These are phyloP conservation scores for Sungouiozyma ichnusensis DNA, from an alignment of 805 yeast species.

Conservation along the genomic window DNA sequence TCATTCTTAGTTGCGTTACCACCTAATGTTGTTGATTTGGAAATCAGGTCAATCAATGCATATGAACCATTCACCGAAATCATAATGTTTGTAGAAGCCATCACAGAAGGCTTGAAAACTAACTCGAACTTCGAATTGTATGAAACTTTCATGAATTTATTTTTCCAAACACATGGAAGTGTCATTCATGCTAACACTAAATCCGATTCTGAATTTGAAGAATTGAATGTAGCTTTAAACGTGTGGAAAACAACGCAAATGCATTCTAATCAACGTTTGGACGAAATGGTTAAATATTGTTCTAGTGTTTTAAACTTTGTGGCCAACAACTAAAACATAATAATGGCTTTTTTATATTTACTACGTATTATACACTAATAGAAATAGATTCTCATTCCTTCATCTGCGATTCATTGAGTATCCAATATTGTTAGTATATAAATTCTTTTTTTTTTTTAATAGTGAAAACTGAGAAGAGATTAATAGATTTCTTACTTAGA, in stretches of 20 bases:
- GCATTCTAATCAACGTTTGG: conserved; percentile 37
- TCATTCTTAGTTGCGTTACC: conserved; percentile 46
- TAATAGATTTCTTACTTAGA: no score
- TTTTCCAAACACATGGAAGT: conserved; percentile 76
- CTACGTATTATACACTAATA: neutral
- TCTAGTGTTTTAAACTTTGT: conserved; percentile 66
- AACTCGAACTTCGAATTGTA: conserved; percentile 64
- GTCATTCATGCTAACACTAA: conserved; percentile 38
- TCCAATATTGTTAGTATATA: neutral
- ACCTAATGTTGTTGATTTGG: conserved; percentile 76
- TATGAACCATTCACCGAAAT: conserved; percentile 61
- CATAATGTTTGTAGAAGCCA: conserved; percentile 52
- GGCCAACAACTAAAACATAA: conserved; percentile 15
- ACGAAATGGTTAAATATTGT: conserved; percentile 64
- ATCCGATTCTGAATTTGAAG: conserved; percentile 33
- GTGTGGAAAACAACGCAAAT: conserved; percentile 28
- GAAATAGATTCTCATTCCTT: no score
- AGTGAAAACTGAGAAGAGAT: neutral
- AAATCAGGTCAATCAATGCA: conserved; percentile 66
- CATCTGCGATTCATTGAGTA: neutral
- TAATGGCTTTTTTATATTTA: neutral
- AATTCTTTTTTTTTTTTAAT: neutral
- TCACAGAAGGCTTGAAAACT: conserved; percentile 44
- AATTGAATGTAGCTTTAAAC: conserved; percentile 41
- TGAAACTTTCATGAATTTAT: conserved; percentile 69